Percentiles rank a stretch among this genome's conserved stretches.
Evolutionary conservation across 2,329 filamentous ascomycete species (phyloP).

Genomic region (Penicillium sp.): DNA sequence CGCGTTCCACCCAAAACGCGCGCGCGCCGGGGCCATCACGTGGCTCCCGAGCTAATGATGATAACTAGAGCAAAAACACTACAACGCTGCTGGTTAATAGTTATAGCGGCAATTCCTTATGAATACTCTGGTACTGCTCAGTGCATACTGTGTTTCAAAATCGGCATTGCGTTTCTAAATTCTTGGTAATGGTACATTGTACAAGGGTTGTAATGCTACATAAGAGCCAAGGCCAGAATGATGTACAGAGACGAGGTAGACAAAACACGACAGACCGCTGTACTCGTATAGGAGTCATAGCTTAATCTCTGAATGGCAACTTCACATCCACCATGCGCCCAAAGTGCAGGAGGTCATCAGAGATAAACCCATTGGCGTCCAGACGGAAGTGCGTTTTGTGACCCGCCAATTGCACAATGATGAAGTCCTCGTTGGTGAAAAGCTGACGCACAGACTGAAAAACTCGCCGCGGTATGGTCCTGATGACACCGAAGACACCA

Average conservation of each 20-base stretch:
- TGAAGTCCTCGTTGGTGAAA: slow-evolving; percentile 42
- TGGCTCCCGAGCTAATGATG: slow-evolving; percentile 9
- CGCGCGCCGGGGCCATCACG: slow-evolving; percentile 32
- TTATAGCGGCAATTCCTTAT: neutral
- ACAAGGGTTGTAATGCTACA: slow-evolving; percentile 1
- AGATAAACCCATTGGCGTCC: slow-evolving; percentile 38
- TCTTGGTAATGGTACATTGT: neutral
- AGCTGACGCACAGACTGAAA: slow-evolving; percentile 38
- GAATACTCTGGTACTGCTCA: too few species aligned
- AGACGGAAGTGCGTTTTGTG: slow-evolving; percentile 36
- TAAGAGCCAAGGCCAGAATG: neutral
- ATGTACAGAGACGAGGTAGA: neutral
- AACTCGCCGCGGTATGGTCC: slow-evolving; percentile 29
- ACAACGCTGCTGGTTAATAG: neutral
- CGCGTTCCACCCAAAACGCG: slow-evolving; percentile 27
- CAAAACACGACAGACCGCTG: neutral
- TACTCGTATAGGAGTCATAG: neutral
- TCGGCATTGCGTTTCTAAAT: too few species aligned
- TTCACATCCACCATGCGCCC: slow-evolving; percentile 18
- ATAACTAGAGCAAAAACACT: neutral
- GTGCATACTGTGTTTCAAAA: neutral
- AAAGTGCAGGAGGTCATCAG: slow-evolving; percentile 34
- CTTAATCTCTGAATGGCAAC: slow-evolving; percentile 1
- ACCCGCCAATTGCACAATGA: slow-evolving; percentile 37
- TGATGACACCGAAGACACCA: slow-evolving; percentile 34